Percentiles rank a stretch among this genome's conserved stretches.
These are phyloP conservation scores for Hypoxylon subgilvum DNA, from an alignment of 495 filamentous ascomycete species.

Conservation along the genomic window DNA sequence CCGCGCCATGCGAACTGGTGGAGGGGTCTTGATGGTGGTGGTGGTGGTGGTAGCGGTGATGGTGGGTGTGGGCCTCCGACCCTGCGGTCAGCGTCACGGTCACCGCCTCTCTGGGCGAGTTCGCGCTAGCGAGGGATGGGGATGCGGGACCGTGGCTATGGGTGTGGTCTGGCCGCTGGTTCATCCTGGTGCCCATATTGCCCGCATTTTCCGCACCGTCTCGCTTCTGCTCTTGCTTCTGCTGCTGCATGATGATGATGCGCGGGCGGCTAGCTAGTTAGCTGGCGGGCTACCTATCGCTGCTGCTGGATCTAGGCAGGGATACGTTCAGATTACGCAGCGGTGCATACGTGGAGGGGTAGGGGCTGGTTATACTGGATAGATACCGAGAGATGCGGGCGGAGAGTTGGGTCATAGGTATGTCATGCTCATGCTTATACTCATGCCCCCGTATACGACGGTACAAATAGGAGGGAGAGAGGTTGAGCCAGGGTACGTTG, in stretches of 20 bases:
- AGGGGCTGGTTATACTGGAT: background rate
- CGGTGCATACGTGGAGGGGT: constrained; percentile 5
- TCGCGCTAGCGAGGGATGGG: background rate
- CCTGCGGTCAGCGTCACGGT: constrained; percentile 8
- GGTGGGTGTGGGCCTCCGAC: constrained; percentile 3
- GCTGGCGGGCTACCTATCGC: background rate
- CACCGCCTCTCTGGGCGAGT: constrained; percentile 19
- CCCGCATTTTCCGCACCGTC: constrained; percentile 12
- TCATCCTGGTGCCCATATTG: constrained; percentile 22
- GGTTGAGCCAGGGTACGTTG: background rate
- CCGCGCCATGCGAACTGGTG: constrained; percentile 28
- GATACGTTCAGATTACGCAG: constrained; percentile 18
- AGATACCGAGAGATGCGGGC: too few species aligned
- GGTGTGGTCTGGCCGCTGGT: constrained; percentile 16
- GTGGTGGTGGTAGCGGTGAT: constrained; percentile 1
- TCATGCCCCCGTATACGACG: too few species aligned
- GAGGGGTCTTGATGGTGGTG: constrained; percentile 8
- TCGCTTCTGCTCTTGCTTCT: constrained; percentile 6
- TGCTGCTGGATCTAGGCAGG: constrained; percentile 15
- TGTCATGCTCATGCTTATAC: too few species aligned
- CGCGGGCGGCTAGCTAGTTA: constrained; percentile 1
- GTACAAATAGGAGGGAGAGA: background rate
- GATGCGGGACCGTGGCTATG: constrained; percentile 3
- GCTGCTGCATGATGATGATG: constrained; percentile 14
- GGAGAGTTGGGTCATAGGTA: too few species aligned